phyloP scores from a whole-genome alignment of 345 rosid species.

The Euclidium syriacum region DNA sequence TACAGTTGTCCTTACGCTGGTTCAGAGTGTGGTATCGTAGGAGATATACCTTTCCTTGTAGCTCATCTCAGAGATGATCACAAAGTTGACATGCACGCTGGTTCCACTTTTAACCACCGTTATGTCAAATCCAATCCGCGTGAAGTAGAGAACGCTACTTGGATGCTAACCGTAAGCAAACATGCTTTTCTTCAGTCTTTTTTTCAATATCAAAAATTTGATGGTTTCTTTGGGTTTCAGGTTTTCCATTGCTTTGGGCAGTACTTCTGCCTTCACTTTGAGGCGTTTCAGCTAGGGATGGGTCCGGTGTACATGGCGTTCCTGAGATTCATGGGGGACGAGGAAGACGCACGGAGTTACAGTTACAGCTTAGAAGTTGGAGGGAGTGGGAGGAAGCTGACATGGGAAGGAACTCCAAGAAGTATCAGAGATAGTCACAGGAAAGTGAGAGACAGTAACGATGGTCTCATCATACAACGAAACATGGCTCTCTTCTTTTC shows the following conservation, averaged over 20 bases:
- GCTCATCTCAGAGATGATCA: slow-evolving; percentile 76
- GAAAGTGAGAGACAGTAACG: slow-evolving; percentile 95
- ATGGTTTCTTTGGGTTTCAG: slow-evolving; percentile 26
- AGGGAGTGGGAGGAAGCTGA: slow-evolving; percentile 82
- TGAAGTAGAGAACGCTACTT: slow-evolving; percentile 80
- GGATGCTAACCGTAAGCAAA: slow-evolving; percentile 54
- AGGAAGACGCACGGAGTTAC: slow-evolving; percentile 75
- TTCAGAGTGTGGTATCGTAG: slow-evolving; percentile 57
- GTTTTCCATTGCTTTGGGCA: slow-evolving; percentile 96
- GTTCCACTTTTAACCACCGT: slow-evolving; percentile 75
- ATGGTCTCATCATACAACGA: slow-evolving; percentile 86
- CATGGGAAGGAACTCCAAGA: slow-evolving; percentile 97
- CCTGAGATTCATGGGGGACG: slow-evolving; percentile 97
- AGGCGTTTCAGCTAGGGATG: slow-evolving; percentile 96
- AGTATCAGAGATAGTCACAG: slow-evolving; percentile 87
- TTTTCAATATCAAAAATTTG: background rate
- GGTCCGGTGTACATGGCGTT: slow-evolving; percentile 99
- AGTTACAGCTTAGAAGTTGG: slow-evolving; percentile 96
- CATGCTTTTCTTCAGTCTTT: background rate
- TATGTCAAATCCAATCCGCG: slow-evolving; percentile 77
- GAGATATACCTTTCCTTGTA: slow-evolving; percentile 68
- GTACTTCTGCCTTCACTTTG: slow-evolving; percentile 95
- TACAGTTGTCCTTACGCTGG: slow-evolving; percentile 79
- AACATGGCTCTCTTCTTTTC: slow-evolving; percentile 98
- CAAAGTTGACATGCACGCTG: slow-evolving; percentile 81